These are phyloP conservation scores for Orychophragmus violaceus DNA, from an alignment of 345 rosid genomes.

Conservation along the genomic window DNA sequence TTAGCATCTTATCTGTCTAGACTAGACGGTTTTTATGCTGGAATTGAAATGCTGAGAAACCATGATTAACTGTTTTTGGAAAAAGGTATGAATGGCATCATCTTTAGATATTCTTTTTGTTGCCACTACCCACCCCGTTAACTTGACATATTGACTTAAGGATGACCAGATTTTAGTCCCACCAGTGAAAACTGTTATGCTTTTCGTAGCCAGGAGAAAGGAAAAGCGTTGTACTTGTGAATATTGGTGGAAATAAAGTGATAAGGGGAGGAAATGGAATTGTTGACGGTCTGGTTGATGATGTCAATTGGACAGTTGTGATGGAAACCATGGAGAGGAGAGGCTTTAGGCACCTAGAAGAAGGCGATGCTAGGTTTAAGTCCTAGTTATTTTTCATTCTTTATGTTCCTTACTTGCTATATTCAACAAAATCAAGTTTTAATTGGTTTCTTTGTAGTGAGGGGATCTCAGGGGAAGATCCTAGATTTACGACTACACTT, in stretches of 20 bases:
- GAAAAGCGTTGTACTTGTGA: conserved; percentile 71
- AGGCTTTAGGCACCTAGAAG: conserved; percentile 52
- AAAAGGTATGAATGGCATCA: too few species aligned
- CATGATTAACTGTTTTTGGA: background rate
- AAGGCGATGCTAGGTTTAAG: conserved; percentile 58
- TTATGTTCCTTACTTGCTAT: background rate
- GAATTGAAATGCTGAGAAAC: background rate
- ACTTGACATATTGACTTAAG: background rate
- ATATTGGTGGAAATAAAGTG: conserved; percentile 68
- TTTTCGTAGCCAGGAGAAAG: conserved; percentile 85
- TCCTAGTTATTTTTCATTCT: conserved; percentile 17
- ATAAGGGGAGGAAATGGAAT: conserved; percentile 86
- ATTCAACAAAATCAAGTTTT: background rate
- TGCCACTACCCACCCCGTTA: background rate
- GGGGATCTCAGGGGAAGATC: conserved; percentile 57
- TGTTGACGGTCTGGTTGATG: conserved; percentile 53
- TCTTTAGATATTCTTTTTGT: background rate
- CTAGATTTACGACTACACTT: conserved; percentile 42
- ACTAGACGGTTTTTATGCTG: background rate
- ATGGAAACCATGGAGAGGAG: conserved; percentile 42
- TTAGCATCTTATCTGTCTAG: conserved; percentile 1
- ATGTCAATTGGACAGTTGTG: conserved; percentile 34
- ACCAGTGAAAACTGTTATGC: conserved; percentile 8
- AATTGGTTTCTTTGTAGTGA: conserved; percentile 49
- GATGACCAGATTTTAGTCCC: conserved; percentile 9